Conservation (phyloP, 805 yeast species). For the Saccharomycopsis sp. region DNA sequence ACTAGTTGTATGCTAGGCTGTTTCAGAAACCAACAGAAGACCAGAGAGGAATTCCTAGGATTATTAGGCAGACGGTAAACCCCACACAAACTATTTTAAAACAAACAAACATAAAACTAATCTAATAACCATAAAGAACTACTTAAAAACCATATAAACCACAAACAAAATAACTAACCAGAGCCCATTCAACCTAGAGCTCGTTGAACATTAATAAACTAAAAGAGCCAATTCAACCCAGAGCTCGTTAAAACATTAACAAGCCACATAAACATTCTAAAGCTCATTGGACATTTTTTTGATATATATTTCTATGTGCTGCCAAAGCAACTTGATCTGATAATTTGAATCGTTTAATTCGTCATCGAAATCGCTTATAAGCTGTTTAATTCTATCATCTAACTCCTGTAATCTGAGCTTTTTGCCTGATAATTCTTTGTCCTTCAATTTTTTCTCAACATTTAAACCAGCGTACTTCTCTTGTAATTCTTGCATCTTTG, state of each 20-base stretch:
- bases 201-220: no score
- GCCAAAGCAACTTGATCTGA: constrained; percentile 25
- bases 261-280: no score
- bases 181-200: no score
- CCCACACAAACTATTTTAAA: not conserved
- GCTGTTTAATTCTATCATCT: constrained; percentile 31
- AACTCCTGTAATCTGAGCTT: constrained; percentile 32
- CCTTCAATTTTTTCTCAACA: constrained; percentile 33
- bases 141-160: no score
- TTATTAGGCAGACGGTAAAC: constrained; percentile 16
- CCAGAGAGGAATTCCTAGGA: constrained; percentile 85
- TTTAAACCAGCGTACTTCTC: constrained; percentile 33
- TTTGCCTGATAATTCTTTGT: constrained; percentile 32
- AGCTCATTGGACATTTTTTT: constrained; percentile 12
- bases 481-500: constrained; percentile 31
- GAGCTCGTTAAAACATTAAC: not conserved
- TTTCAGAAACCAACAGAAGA: constrained; percentile 87
- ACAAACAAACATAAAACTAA: not conserved
- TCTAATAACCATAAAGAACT: not conserved
- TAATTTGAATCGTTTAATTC: constrained; percentile 36
- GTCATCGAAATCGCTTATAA: constrained; percentile 32
- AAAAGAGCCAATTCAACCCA: no score
- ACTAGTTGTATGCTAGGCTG: constrained; percentile 98
- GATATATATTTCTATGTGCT: constrained; percentile 24
- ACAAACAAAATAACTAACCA: not conserved